Conservation (phyloP, 129 eudicot species). For the Lonicera japonica region DNA sequence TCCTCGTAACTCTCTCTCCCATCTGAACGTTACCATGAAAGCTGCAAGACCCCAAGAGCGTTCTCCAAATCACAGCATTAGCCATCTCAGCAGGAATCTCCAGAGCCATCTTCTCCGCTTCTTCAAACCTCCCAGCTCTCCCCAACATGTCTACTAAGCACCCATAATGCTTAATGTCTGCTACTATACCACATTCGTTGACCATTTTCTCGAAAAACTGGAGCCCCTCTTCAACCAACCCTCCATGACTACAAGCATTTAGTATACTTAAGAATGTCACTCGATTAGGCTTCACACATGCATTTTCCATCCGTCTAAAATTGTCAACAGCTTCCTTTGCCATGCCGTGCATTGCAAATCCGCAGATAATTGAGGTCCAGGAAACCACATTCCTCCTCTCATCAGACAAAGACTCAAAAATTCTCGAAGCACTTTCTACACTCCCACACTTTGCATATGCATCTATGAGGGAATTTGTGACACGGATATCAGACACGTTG, state of each 20-base stretch:
- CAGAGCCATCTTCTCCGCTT: conserved; percentile 34
- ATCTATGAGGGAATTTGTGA: conserved; percentile 33
- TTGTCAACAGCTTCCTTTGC: conserved; percentile 33
- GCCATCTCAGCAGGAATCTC: conserved; percentile 32
- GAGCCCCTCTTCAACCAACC: conserved; percentile 46
- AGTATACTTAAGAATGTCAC: conserved; percentile 39
- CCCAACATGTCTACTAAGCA: conserved; percentile 46
- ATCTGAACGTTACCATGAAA: conserved; percentile 49
- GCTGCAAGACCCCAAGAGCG: conserved; percentile 74
- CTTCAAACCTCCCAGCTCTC: conserved; percentile 42
- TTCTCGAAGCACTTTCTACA: conserved; percentile 23
- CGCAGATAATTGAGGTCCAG: conserved; percentile 44
- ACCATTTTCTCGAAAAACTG: conserved; percentile 32
- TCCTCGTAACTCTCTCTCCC: conserved; percentile 52
- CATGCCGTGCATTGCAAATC: conserved; percentile 50
- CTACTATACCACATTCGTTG: conserved; percentile 18
- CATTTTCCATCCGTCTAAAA: conserved; percentile 24
- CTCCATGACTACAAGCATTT: conserved; percentile 47
- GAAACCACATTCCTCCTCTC: conserved; percentile 32
- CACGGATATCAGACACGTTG: conserved; percentile 23
- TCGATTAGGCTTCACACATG: conserved; percentile 30
- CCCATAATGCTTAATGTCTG: conserved; percentile 41
- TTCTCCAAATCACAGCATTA: conserved; percentile 67
- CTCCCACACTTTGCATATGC: conserved; percentile 46
- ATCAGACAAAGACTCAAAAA: conserved; percentile 23